phyloP scores from a whole-genome alignment of 345 rosid genomes.

The Nephelium lappaceum region DNA sequence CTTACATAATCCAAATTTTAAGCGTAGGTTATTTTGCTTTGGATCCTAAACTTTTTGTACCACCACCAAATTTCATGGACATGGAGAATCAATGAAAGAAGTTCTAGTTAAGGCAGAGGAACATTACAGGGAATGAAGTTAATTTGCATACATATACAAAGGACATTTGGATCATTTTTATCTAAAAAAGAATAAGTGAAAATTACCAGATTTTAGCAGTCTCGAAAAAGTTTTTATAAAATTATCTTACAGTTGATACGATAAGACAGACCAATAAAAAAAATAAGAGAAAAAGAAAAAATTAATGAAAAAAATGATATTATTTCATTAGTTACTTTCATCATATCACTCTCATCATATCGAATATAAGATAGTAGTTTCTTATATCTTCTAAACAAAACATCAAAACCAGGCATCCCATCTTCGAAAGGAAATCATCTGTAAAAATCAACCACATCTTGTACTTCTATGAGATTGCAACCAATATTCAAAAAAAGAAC shows the following conservation, averaged over 20 bases:
- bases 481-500: too few species aligned
- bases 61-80: background rate
- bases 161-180: background rate
- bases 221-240: too few species aligned
- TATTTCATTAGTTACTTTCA: too few species aligned
- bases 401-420: background rate
- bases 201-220: too few species aligned
- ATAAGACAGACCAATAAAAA: too few species aligned
- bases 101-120: background rate
- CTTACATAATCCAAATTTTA: background rate
- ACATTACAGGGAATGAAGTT: background rate
- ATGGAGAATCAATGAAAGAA: background rate
- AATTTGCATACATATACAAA: background rate
- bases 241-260: too few species aligned
- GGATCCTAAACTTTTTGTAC: background rate
- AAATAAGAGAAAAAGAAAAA: too few species aligned
- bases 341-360: too few species aligned
- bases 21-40: background rate
- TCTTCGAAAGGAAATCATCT: background rate
- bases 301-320: too few species aligned
- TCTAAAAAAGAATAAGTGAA: background rate
- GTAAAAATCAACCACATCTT: background rate
- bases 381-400: background rate
- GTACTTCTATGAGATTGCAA: too few species aligned
- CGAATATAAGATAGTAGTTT: too few species aligned